phyloP scores from a whole-genome alignment of 2,329 filamentous ascomycete genomes.

The Hymenoscyphus scutula region DNA sequence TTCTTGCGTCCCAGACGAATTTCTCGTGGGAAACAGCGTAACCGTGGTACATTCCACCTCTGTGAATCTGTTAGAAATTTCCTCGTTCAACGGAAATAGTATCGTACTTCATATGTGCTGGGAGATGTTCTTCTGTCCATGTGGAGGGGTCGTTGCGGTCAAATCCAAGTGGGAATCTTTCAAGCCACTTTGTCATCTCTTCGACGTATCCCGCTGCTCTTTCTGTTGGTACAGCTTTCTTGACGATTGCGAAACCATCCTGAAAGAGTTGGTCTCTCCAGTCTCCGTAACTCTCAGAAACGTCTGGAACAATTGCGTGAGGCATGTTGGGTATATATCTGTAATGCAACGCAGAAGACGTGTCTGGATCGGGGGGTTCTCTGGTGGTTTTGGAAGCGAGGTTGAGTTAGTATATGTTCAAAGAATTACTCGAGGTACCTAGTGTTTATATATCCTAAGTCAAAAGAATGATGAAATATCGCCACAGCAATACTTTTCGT shows the following conservation, averaged over 20 bases:
- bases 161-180: constrained; percentile 35
- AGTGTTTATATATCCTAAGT: background rate
- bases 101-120: constrained; percentile 20
- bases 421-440: background rate
- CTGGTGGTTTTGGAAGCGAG: background rate
- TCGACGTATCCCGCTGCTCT: constrained; percentile 34
- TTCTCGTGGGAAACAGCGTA: constrained; percentile 42
- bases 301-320: background rate
- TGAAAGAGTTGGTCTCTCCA: constrained; percentile 19
- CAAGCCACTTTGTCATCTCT: constrained; percentile 25
- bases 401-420: background rate
- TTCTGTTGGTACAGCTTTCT: constrained; percentile 42
- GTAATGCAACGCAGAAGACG: background rate
- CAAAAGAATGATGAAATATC: background rate
- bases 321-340: background rate
- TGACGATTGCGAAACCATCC: constrained; percentile 45
- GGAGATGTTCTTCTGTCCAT: constrained; percentile 37
- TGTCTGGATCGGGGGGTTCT: background rate
- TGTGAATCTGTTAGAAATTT: constrained; percentile 16
- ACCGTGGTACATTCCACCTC: constrained; percentile 40
- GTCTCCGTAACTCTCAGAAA: constrained; percentile 13
- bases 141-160: constrained; percentile 38
- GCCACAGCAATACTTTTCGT: background rate
- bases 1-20: constrained; percentile 40
- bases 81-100: background rate